Percentiles rank a stretch among this genome's conserved stretches.
Conservation (phyloP, 1,284 basidiomycete genomes). For the Heliocybe sulcata region DNA sequence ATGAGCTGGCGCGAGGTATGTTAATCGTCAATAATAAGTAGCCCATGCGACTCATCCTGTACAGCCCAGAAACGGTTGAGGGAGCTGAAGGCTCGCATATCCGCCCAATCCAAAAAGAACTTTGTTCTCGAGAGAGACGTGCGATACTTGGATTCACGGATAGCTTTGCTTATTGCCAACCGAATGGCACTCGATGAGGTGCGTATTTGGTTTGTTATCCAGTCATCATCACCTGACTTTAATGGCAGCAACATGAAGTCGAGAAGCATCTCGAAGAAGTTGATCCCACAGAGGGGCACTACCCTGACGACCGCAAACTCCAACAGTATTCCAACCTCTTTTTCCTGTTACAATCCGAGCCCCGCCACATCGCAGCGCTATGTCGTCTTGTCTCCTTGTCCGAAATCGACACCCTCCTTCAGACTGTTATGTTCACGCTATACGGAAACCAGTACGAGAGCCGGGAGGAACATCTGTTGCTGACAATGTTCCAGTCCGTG, state of each 20-base stretch:
- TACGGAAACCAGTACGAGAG: conserved; percentile 99
- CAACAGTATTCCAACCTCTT: conserved; percentile 98
- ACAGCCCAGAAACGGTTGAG: conserved; percentile 92
- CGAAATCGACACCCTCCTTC: conserved; percentile 97
- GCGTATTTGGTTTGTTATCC: conserved; percentile 19
- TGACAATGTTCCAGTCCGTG: conserved; percentile 99
- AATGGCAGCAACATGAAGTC: conserved; percentile 79
- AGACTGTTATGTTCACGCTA: conserved; percentile 99
- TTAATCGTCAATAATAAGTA: conserved; percentile 10
- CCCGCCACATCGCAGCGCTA: conserved; percentile 91
- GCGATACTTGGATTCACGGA: conserved; percentile 95
- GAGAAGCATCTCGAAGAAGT: conserved; percentile 93
- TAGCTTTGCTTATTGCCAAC: conserved; percentile 97
- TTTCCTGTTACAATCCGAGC: conserved; percentile 97
- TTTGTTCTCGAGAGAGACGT: conserved; percentile 98
- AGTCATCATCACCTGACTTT: not conserved
- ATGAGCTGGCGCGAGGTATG: conserved; percentile 91
- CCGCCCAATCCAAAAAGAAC: conserved; percentile 98
- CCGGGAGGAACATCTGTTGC: conserved; percentile 93
- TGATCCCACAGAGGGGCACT: conserved; percentile 83
- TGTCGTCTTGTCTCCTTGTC: conserved; percentile 95
- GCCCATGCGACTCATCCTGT: not conserved
- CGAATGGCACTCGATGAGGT: conserved; percentile 96
- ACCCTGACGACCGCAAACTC: conserved; percentile 89
- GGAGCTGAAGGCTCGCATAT: conserved; percentile 96